Evolutionary conservation across 768 basidiomycete species (phyloP).

Genomic region (Russula compacta): DNA sequence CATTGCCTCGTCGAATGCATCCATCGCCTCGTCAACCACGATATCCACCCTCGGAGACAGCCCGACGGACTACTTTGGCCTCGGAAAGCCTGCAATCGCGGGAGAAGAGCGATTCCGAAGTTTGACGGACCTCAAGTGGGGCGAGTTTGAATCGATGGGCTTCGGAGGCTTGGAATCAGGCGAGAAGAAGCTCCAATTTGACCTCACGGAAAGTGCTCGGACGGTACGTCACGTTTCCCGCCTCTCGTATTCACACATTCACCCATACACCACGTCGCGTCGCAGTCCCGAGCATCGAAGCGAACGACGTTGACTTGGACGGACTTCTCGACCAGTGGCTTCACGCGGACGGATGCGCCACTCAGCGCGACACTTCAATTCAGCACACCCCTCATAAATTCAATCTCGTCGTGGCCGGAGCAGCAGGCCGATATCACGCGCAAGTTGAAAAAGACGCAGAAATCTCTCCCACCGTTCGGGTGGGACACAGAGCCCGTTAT

Average conservation of each 20-base stretch:
- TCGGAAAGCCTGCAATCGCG: constrained; percentile 26
- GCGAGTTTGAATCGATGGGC: constrained; percentile 79
- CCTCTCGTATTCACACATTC: neutral
- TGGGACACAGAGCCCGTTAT: constrained; percentile 87
- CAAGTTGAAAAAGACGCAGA: constrained; percentile 80
- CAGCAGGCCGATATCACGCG: constrained; percentile 64
- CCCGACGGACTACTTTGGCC: constrained; percentile 25
- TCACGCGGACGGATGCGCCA: constrained; percentile 67
- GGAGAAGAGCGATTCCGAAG: constrained; percentile 69
- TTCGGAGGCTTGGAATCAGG: constrained; percentile 48
- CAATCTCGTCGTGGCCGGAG: constrained; percentile 63
- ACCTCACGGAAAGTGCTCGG: constrained; percentile 82
- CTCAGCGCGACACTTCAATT: constrained; percentile 81
- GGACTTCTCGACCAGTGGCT: constrained; percentile 80
- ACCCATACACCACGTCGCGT: constrained; percentile 30
- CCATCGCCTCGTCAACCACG: constrained; percentile 25
- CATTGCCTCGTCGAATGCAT: constrained; percentile 26
- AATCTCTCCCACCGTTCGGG: constrained; percentile 72
- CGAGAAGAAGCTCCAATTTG: constrained; percentile 81
- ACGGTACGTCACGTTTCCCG: constrained; percentile 37
- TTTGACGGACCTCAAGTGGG: constrained; percentile 84
- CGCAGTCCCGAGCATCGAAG: constrained; percentile 40
- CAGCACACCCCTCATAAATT: constrained; percentile 42
- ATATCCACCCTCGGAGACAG: neutral
- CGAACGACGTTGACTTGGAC: constrained; percentile 84